Base-by-base conservation (phyloP, 257 asterid species). In the Salvia rosmarinus region DNA sequence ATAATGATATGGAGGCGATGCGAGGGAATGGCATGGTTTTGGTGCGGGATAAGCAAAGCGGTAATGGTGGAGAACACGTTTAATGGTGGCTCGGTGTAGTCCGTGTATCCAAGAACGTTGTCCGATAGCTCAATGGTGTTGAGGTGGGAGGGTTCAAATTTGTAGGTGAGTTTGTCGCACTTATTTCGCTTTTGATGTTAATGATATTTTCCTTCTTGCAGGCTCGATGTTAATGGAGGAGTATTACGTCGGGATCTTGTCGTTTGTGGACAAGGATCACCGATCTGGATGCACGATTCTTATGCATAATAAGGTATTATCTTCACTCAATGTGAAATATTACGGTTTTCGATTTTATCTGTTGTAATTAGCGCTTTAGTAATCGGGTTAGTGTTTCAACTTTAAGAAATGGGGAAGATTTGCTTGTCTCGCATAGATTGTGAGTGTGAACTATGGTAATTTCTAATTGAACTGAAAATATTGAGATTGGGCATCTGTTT, bases 251-350 rank as follows among this genome's bases (percentile, higher is more conserved):
- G 96, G 96, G 81, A 92, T 92, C 63, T 82, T 92, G 82, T 88
- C 96, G 0, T 89, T 89, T 55, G 96, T 89, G 7, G 96, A 92
- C 65, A 92, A 92, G 81, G 98, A 92, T 72, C 96, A 88, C 89
- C 19, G 98, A 92, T 96, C 98, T 56, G 96, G 98, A 30, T 92
- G 96, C 74, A 83, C 96, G 6, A 89, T 92, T 85, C 78, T 92
- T 68, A 89, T 92, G 98, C 98, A 92, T 78, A 91, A 89, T 71
- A 91, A 91, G 98, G 98, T 86, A 68, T n/a, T 30, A 21, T 52
- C 1, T 40, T n/a, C 35, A 5, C 17, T 52, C 60, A 0, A 28
- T 12, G 40, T 56, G 40, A 56, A 54, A 10, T 3, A 6, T 54
- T 4, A n/a, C 3, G 35, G n/a, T 23, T 23, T 23, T 25, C 13